Evolutionary conservation across 306 rosid genomes (phyloP).

Genomic region (Dalbergia cochinchinensis): DNA sequence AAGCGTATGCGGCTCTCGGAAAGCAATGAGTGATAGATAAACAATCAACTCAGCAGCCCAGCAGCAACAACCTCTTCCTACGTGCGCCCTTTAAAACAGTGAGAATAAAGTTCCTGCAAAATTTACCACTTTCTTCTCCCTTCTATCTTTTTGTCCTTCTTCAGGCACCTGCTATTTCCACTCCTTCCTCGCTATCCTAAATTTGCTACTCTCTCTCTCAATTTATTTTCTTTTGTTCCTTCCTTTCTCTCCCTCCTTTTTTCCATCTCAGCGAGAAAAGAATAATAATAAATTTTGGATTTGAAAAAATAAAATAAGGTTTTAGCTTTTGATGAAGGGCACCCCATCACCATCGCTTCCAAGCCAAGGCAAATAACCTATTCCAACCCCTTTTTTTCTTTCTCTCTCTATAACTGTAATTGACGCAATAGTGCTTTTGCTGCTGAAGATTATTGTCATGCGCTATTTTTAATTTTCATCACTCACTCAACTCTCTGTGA

Average conservation of each 20-base stretch:
- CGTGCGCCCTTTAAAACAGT: slow-evolving; percentile 35
- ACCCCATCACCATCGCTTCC: slow-evolving; percentile 75
- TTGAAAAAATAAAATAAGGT: slow-evolving; percentile 48
- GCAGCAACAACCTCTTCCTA: not conserved
- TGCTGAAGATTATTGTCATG: slow-evolving; percentile 21
- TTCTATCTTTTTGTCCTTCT: slow-evolving; percentile 6
- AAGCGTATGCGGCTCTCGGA: slow-evolving; percentile 32
- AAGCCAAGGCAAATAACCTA: slow-evolving; percentile 68
- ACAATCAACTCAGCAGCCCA: not conserved
- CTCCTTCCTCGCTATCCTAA: slow-evolving; percentile 31
- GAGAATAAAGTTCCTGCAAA: slow-evolving; percentile 3
- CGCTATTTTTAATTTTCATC: slow-evolving; percentile 13
- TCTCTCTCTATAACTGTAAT: slow-evolving; percentile 15
- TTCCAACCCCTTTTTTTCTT: not conserved
- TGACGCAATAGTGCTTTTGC: slow-evolving; percentile 37
- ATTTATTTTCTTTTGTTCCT: not conserved
- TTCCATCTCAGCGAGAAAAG: not conserved
- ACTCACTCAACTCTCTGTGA: slow-evolving; percentile 32
- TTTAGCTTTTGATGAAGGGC: slow-evolving; percentile 58
- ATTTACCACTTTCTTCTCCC: slow-evolving; percentile 32
- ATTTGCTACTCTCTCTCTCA: not conserved
- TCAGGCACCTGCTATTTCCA: not conserved
- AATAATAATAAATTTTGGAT: not conserved
- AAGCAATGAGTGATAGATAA: not conserved
- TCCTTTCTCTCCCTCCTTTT: slow-evolving; percentile 34